Conservation (phyloP, 805 yeast genomes). For the Ogataea trehaloabstinens region DNA sequence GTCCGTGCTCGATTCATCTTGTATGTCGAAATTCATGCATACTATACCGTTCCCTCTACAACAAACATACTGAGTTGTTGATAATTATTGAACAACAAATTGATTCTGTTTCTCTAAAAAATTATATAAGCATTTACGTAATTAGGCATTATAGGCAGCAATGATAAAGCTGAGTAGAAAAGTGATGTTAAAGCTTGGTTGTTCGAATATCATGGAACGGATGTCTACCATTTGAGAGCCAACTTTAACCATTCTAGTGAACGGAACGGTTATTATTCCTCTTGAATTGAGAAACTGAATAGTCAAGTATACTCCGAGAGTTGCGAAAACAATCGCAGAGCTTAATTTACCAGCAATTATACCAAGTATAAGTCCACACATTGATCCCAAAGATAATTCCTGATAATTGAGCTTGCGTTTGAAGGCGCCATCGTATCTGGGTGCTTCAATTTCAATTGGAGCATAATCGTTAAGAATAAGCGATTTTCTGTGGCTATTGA, state of each 20-base stretch:
- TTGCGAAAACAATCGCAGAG: conserved; percentile 47
- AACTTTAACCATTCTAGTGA: conserved; percentile 35
- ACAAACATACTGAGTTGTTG: too few relatives aligned
- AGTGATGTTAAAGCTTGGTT: conserved; percentile 60
- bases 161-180: conserved; percentile 54
- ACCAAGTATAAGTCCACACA: conserved; percentile 59
- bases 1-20: too few relatives aligned
- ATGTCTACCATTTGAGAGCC: conserved; percentile 44
- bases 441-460: conserved; percentile 2
- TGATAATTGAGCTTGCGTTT: conserved; percentile 55
- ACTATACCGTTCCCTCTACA: too few relatives aligned
- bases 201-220: conserved; percentile 50
- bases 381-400: conserved; percentile 62
- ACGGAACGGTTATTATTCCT: conserved; percentile 46
- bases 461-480: conserved; percentile 22
- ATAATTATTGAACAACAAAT: too few relatives aligned
- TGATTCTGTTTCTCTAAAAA: too few relatives aligned
- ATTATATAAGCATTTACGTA: background rate
- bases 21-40: too few relatives aligned
- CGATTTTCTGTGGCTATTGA: conserved; percentile 16
- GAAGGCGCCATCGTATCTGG: conserved; percentile 35
- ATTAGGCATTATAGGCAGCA: conserved; percentile 50
- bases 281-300: conserved; percentile 56
- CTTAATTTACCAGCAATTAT: conserved; percentile 60
- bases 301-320: conserved; percentile 43